Base-by-base conservation (phyloP, 306 rosid species). In the Alnus glutinosa region DNA sequence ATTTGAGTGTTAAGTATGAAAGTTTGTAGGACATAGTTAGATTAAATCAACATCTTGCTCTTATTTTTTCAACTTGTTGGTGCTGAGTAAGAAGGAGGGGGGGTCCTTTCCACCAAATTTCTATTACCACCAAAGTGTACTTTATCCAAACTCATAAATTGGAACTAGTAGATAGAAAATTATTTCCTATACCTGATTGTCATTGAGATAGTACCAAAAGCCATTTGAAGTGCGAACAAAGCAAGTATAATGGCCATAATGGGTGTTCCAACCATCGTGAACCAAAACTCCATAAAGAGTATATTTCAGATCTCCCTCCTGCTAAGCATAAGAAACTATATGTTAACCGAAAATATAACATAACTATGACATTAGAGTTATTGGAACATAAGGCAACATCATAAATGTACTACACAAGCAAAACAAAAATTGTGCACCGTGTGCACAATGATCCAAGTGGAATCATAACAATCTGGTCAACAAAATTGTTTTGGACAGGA, bases 251-350 rank as follows among this genome's bases (percentile, higher is more conserved):
- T 96, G 99, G 48, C 99, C 99, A 59, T 92, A 90, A 75, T 88
- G 94, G 64, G 99, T 96, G 92, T 88, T 90, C 71, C 81, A 85
- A 83, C 99, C 99, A 75, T 87, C 81, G 75, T 96, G 99, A 75
- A 96, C 99, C 69, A 96, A 79, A 80, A 96, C 98, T 75, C 99
- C 99, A 73, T 93, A 96, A 51, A 96, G 92, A n/a, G 99, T 91
- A 82, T 96, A 96, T 71, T 86, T 93, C 81, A 93, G 70, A 69
- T 90, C 96, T 57, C 93, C 93, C 39, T 90, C 98, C 96, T 90
- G 89, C 69, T 59, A 61, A 73, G 48, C 34, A 55, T 18, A 62
- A 82, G 63, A 79, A 83, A 75, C 13, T 44, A 70, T 39, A 44
- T 74, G 57, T 62, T 50, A 23, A 50, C 37, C 30, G 78, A 59